Evolutionary conservation across 192 early-diverging fungal genomes (phyloP).

Genomic region (Podila epigama): DNA sequence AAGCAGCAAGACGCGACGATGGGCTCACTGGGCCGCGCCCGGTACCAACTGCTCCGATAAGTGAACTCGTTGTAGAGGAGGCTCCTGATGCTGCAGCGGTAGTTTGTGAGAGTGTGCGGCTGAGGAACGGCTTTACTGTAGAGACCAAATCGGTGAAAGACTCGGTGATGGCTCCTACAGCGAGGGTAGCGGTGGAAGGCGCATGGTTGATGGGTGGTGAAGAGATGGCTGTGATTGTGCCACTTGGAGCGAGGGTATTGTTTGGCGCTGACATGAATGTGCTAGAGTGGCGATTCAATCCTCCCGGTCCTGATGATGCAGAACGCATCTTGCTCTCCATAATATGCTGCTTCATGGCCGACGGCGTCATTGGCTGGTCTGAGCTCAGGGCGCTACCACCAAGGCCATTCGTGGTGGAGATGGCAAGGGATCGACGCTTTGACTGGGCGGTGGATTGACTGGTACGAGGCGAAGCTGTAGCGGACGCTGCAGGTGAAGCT

Average conservation of each 20-base stretch:
- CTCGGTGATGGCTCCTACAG: constrained; percentile 19
- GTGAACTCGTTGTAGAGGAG: not conserved
- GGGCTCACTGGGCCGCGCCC: constrained; percentile 22
- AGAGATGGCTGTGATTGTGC: not conserved
- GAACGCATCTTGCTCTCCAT: constrained; percentile 29
- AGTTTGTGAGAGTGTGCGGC: constrained; percentile 9
- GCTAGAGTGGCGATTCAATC: not conserved
- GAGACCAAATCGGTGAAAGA: constrained; percentile 17
- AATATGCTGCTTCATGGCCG: constrained; percentile 30
- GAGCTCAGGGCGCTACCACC: not conserved
- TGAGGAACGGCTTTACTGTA: constrained; percentile 27
- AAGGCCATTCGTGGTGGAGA: not conserved
- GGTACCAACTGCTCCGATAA: constrained; percentile 13
- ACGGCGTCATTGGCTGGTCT: constrained; percentile 27
- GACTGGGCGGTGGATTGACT: constrained; percentile 2
- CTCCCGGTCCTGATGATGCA: not conserved
- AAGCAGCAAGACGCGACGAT: constrained; percentile 23
- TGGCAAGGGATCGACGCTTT: constrained; percentile 24
- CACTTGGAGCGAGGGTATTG: not conserved
- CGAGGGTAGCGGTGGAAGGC: not conserved
- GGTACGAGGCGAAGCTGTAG: constrained; percentile 8
- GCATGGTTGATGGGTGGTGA: not conserved
- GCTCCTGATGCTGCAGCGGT: not conserved
- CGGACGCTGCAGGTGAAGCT: not conserved
- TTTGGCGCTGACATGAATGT: not conserved